Percentiles rank a stretch among this genome's conserved stretches.
Evolutionary conservation across 306 rosid species (phyloP).

Genomic region (Hylodesmum podocarpum): DNA sequence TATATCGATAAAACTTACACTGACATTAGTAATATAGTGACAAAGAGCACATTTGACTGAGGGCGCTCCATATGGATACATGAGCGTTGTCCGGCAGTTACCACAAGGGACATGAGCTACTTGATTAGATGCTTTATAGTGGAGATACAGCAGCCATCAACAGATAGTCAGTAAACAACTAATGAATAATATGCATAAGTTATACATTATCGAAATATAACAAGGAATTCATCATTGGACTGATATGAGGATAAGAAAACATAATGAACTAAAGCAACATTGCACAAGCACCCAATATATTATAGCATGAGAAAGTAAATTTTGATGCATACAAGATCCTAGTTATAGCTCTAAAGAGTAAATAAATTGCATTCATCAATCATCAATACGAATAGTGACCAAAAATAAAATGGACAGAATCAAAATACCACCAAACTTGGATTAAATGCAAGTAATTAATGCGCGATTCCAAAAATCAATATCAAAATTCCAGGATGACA

Average conservation of each 20-base stretch:
- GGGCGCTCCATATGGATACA: slow-evolving; percentile 97
- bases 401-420: not conserved
- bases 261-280: slow-evolving; percentile 19
- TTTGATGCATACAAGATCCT: not conserved
- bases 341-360: slow-evolving; percentile 3
- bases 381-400: not conserved
- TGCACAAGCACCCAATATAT: not conserved
- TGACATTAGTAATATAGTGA: slow-evolving; percentile 77
- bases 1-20: slow-evolving; percentile 57
- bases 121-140: slow-evolving; percentile 59
- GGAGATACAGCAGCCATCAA: slow-evolving; percentile 39
- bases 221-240: slow-evolving; percentile 26
- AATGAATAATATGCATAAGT: slow-evolving; percentile 10
- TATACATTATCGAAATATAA: slow-evolving; percentile 20
- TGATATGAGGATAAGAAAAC: slow-evolving; percentile 5
- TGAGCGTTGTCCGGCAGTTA: slow-evolving; percentile 86
- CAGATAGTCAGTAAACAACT: slow-evolving; percentile 30
- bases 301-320: not conserved
- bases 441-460: not conserved
- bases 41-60: slow-evolving; percentile 98
- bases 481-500: not conserved
- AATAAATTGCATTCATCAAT: slow-evolving; percentile 5
- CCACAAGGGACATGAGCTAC: slow-evolving; percentile 87
- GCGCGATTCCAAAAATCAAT: not conserved
- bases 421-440: not conserved